phyloP scores from a whole-genome alignment of 2,329 filamentous ascomycete genomes.

The Fusarium metavorans region DNA sequence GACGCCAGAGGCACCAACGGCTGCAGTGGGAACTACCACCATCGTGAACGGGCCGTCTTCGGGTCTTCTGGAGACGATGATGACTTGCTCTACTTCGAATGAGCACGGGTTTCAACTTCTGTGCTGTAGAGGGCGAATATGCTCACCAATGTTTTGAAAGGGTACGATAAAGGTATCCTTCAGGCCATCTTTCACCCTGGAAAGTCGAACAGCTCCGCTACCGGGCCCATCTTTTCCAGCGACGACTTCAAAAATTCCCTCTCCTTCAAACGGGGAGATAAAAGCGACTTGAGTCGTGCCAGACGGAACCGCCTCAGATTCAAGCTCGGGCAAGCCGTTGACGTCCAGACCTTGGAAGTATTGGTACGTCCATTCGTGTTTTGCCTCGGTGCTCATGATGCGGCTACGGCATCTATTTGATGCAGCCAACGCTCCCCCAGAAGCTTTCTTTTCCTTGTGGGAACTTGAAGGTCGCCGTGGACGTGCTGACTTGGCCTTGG shows the following conservation, averaged over 20 bases:
- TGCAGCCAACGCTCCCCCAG: background rate
- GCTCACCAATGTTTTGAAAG: background rate
- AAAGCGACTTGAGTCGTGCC: background rate
- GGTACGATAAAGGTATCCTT: background rate
- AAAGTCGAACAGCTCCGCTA: background rate
- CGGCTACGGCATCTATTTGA: background rate
- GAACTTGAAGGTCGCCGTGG: background rate
- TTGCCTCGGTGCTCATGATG: background rate
- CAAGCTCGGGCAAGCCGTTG: background rate
- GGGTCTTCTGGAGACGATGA: background rate
- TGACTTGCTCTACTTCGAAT: background rate
- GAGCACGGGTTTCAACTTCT: background rate
- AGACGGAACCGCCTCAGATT: background rate
- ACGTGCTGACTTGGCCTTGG: background rate
- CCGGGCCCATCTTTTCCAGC: slow-evolving; percentile 1
- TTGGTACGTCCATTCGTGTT: background rate
- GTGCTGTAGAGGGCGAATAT: too few relatives aligned
- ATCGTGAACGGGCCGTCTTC: background rate
- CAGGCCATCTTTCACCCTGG: background rate
- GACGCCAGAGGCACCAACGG: background rate
- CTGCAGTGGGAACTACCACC: slow-evolving; percentile 9
- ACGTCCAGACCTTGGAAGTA: slow-evolving; percentile 2
- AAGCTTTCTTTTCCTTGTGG: background rate
- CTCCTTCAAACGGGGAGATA: background rate
- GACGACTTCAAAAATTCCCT: background rate